Conservation (phyloP, 768 basidiomycete species). For the Candolleomyces efflorescens region DNA sequence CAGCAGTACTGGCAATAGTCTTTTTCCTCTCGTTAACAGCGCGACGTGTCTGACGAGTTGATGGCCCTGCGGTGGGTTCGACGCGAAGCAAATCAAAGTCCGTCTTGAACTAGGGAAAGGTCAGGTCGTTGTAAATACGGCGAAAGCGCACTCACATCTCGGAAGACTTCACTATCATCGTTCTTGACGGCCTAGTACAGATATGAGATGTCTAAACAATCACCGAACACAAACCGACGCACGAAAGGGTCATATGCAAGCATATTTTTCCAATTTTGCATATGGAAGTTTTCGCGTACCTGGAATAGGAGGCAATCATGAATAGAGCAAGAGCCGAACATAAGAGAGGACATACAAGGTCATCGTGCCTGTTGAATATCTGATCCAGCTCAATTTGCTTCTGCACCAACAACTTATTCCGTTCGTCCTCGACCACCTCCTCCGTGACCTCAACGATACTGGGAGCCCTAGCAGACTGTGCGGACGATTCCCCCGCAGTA, state of each 20-base stretch:
- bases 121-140: constrained; percentile 8
- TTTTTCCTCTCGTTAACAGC: constrained; percentile 53
- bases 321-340: background rate
- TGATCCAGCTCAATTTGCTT: constrained; percentile 56
- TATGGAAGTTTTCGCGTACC: constrained; percentile 87
- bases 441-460: constrained; percentile 14
- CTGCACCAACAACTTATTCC: constrained; percentile 46
- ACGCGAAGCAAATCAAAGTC: constrained; percentile 58
- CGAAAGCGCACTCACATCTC: constrained; percentile 47
- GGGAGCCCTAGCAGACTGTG: constrained; percentile 1
- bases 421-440: constrained; percentile 29
- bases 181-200: constrained; percentile 59
- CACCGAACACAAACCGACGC: too few relatives aligned
- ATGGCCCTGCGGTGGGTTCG: constrained; percentile 37
- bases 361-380: constrained; percentile 66
- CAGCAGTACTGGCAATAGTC: constrained; percentile 21
- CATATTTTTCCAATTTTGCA: constrained; percentile 76
- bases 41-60: constrained; percentile 54
- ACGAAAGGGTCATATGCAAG: constrained; percentile 64
- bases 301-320: constrained; percentile 22
- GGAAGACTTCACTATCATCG: constrained; percentile 70
- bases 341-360: constrained; percentile 49
- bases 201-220: too few relatives aligned
- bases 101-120: constrained; percentile 49
- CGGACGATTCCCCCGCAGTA: constrained; percentile 8